Evolutionary conservation across 805 yeast genomes (phyloP).

Genomic region (Kodamaea leandrae): DNA sequence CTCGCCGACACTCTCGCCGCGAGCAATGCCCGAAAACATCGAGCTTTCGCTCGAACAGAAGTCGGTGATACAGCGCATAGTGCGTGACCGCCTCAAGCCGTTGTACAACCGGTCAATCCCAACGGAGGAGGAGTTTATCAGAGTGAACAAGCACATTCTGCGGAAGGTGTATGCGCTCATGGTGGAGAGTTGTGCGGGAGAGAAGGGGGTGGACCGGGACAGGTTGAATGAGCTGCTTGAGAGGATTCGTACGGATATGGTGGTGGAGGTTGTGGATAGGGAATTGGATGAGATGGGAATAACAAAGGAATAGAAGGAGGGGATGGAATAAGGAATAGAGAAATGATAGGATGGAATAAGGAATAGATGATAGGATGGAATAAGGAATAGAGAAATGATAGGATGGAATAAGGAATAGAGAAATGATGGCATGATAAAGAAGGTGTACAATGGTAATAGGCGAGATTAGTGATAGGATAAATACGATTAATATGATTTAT

Average conservation of each 20-base stretch:
- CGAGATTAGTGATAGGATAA: too few relatives aligned
- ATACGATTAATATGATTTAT: too few relatives aligned
- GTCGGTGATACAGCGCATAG: slow-evolving; percentile 51
- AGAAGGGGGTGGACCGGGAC: slow-evolving; percentile 9
- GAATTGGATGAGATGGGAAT: slow-evolving; percentile 15
- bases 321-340: not conserved
- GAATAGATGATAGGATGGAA: not conserved
- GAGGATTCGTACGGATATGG: slow-evolving; percentile 19
- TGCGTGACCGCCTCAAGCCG: slow-evolving; percentile 52
- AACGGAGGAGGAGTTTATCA: slow-evolving; percentile 48
- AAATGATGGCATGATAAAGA: not conserved
- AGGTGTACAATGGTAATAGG: too few relatives aligned
- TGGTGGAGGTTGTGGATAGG: slow-evolving; percentile 23
- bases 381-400: too few relatives aligned
- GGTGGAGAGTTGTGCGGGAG: slow-evolving; percentile 10
- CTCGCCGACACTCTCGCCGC: slow-evolving; percentile 10
- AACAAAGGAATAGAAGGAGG: not conserved
- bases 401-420: not conserved
- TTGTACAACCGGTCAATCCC: slow-evolving; percentile 27
- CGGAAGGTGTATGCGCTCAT: slow-evolving; percentile 50
- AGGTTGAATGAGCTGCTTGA: slow-evolving; percentile 4
- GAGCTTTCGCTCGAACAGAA: slow-evolving; percentile 43
- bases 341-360: not conserved
- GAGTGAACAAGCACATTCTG: slow-evolving; percentile 61
- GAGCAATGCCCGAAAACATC: slow-evolving; percentile 9